Conservation (phyloP, 2,329 filamentous ascomycete genomes). For the Phialocephala subalpina region DNA sequence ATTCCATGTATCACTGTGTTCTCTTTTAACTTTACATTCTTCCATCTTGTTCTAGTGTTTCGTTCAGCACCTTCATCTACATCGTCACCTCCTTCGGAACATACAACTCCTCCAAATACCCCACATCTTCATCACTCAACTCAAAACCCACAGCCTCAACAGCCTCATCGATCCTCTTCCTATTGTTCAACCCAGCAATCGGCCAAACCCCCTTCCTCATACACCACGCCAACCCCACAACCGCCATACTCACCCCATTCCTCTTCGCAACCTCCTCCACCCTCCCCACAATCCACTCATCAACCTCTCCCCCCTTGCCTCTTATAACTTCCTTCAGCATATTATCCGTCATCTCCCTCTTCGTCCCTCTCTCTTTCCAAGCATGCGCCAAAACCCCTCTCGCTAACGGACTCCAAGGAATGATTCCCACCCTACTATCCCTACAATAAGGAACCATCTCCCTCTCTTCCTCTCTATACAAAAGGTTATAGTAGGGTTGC, state of each 20-base stretch:
- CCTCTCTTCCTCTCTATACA: no score
- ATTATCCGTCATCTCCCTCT: constrained; percentile 26
- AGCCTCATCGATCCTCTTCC: constrained; percentile 59
- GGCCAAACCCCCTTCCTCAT: constrained; percentile 54
- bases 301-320: constrained; percentile 32
- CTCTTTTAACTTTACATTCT: no score
- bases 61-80: no score
- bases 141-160: constrained; percentile 46
- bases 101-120: constrained; percentile 60
- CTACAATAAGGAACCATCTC: no score
- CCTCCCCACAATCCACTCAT: constrained; percentile 40
- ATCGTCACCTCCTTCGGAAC: constrained; percentile 45
- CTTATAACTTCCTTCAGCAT: constrained; percentile 7
- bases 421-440: no score
- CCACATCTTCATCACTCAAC: constrained; percentile 56
- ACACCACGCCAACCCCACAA: constrained; percentile 64
- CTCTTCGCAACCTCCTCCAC: constrained; percentile 63
- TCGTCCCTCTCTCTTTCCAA: constrained; percentile 13
- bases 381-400: constrained; percentile 41
- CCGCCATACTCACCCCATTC: constrained; percentile 63
- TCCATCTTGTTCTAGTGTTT: no score
- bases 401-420: constrained; percentile 43
- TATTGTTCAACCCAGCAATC: constrained; percentile 59
- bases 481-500: no score
- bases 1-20: no score